phyloP scores from a whole-genome alignment of 2,329 filamentous ascomycete species.

The Chrysosporium keratinophilum region DNA sequence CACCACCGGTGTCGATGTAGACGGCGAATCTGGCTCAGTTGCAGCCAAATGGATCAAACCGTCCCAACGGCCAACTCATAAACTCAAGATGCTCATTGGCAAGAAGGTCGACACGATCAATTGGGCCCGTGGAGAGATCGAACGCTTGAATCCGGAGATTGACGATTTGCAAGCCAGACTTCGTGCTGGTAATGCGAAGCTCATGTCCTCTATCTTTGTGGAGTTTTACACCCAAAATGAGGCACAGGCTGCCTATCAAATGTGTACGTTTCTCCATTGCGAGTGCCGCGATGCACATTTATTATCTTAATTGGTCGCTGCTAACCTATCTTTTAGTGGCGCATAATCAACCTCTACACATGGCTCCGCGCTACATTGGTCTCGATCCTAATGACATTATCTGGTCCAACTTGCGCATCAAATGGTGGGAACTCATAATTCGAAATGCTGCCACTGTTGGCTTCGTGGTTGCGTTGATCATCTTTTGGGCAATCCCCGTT shows the following conservation, averaged over 20 bases:
- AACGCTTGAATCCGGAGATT: slow-evolving; percentile 62
- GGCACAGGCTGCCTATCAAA: slow-evolving; percentile 79
- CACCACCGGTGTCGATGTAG: slow-evolving; percentile 42
- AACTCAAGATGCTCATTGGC: slow-evolving; percentile 59
- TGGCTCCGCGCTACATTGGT: slow-evolving; percentile 77
- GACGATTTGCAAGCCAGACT: slow-evolving; percentile 59
- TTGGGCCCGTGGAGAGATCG: slow-evolving; percentile 70
- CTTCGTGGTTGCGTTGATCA: slow-evolving; percentile 66
- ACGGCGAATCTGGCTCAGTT: slow-evolving; percentile 52
- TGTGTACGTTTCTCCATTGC: slow-evolving; percentile 27
- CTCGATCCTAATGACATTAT: slow-evolving; percentile 71
- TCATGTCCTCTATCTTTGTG: slow-evolving; percentile 72
- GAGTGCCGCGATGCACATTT: too few relatives aligned
- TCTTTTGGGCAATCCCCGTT: slow-evolving; percentile 76
- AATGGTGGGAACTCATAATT: slow-evolving; percentile 75
- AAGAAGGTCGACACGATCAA: slow-evolving; percentile 92
- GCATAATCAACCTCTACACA: slow-evolving; percentile 76
- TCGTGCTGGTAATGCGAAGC: slow-evolving; percentile 52
- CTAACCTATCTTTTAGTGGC: slow-evolving; percentile 42
- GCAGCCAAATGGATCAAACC: slow-evolving; percentile 43
- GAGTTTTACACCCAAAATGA: slow-evolving; percentile 76
- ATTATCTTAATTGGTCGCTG: neutral
- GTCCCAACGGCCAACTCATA: slow-evolving; percentile 68
- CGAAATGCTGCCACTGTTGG: slow-evolving; percentile 57
- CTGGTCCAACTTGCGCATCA: slow-evolving; percentile 74